phyloP scores from a whole-genome alignment of 495 filamentous ascomycete species.

The Aspergillus incahuasiensis region DNA sequence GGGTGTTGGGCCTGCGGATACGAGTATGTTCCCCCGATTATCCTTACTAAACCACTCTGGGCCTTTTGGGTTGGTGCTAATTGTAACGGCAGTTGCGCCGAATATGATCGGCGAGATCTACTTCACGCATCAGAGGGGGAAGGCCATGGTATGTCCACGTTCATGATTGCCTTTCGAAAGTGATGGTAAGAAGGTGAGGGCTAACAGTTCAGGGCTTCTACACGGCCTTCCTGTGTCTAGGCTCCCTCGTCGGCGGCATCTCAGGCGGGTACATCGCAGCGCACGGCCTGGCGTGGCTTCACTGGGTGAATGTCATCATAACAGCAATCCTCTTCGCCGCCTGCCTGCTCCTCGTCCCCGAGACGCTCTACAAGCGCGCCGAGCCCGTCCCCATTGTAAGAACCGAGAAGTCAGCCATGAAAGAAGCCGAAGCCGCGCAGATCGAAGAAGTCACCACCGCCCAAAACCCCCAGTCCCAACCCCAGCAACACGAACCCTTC shows the following conservation, averaged over 20 bases:
- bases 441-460: slow-evolving; percentile 5
- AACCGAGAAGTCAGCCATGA: neutral
- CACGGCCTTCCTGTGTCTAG: slow-evolving; percentile 12
- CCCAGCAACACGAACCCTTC: neutral
- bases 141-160: slow-evolving; percentile 14
- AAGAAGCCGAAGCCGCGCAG: neutral
- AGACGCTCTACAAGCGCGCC: slow-evolving; percentile 13
- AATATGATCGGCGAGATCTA: slow-evolving; percentile 19
- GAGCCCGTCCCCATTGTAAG: neutral
- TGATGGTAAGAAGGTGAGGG: too few relatives aligned
- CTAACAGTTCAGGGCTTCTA: slow-evolving; percentile 13
- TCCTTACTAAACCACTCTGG: too few relatives aligned
- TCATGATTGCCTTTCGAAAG: neutral
- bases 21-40: slow-evolving; percentile 13
- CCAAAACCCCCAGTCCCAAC: neutral
- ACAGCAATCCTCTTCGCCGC: slow-evolving; percentile 10
- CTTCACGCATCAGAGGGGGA: slow-evolving; percentile 17
- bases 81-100: slow-evolving; percentile 12
- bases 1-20: slow-evolving; percentile 15
- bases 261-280: slow-evolving; percentile 16
- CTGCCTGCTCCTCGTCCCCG: slow-evolving; percentile 10
- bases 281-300: slow-evolving; percentile 12
- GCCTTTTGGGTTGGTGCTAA: neutral
- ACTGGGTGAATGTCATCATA: slow-evolving; percentile 20
- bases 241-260: slow-evolving; percentile 17